These are phyloP conservation scores for Diplodia seriata DNA, from an alignment of 2,329 filamentous ascomycete species.

Conservation along the genomic window DNA sequence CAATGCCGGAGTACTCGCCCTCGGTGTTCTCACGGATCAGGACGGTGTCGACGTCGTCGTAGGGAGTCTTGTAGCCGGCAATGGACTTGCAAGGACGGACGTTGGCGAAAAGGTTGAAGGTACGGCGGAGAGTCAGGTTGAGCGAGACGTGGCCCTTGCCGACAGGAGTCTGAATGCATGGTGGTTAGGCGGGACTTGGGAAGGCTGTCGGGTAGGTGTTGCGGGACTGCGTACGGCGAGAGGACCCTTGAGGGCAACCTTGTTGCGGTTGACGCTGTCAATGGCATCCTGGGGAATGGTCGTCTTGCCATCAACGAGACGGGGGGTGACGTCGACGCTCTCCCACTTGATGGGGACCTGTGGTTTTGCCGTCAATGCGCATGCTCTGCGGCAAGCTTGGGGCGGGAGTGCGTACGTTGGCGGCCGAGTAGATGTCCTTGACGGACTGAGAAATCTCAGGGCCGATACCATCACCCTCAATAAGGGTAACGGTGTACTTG, in stretches of 20 bases:
- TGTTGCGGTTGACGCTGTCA: conserved; percentile 91
- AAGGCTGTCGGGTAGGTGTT: conserved; percentile 22
- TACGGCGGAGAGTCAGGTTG: conserved; percentile 96
- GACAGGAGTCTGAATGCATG: conserved; percentile 74
- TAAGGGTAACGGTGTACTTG: conserved; percentile 94
- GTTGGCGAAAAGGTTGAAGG: conserved; percentile 99
- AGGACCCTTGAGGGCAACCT: conserved; percentile 96
- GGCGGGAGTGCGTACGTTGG: conserved; percentile 68
- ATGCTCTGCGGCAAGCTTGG: conserved; percentile 14
- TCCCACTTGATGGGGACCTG: conserved; percentile 96
- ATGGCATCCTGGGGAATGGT: conserved; percentile 93
- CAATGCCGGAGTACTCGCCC: conserved; percentile 99
- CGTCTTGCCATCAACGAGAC: conserved; percentile 92
- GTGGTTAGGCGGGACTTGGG: conserved; percentile 39
- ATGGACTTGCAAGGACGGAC: conserved; percentile 97
- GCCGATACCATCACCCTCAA: conserved; percentile 98
- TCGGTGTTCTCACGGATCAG: conserved; percentile 99
- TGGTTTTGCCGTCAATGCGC: conserved; percentile 28
- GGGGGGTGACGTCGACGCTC: conserved; percentile 92
- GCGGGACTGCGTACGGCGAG: conserved; percentile 73
- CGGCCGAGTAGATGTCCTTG: conserved; percentile 97
- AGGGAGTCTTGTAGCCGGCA: conserved; percentile 96
- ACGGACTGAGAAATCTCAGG: conserved; percentile 97
- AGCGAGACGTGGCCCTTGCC: conserved; percentile 99
- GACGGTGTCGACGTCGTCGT: conserved; percentile 95